Conservation (phyloP, 2,329 filamentous ascomycete species). For the Calonectria leucothoes region DNA sequence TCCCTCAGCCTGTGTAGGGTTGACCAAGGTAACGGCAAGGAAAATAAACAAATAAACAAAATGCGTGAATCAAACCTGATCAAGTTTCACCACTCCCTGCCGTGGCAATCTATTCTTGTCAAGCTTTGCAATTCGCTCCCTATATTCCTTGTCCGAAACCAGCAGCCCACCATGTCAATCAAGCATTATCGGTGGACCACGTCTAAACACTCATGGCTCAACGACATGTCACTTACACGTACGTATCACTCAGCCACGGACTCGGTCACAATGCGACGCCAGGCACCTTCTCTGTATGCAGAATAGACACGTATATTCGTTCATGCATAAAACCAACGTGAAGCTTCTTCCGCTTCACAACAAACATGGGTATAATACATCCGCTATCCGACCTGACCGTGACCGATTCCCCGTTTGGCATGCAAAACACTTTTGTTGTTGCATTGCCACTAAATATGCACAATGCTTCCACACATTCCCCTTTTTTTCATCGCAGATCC, state of each 20-base stretch:
- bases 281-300: constrained; percentile 7
- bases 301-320: constrained; percentile 41
- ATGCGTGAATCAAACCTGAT: background rate
- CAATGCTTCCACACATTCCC: constrained; percentile 20
- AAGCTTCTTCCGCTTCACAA: constrained; percentile 34
- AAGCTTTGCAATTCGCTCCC: background rate
- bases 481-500: constrained; percentile 28
- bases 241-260: constrained; percentile 7
- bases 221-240: constrained; percentile 17
- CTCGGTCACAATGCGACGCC: constrained; percentile 11
- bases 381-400: constrained; percentile 39
- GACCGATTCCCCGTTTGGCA: constrained; percentile 34
- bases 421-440: constrained; percentile 22
- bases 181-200: background rate
- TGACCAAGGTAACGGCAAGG: background rate
- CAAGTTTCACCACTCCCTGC: background rate
- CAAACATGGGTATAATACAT: constrained; percentile 46
- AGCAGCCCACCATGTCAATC: background rate
- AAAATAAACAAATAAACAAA: background rate
- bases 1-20: background rate
- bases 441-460: constrained; percentile 19
- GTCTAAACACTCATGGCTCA: background rate
- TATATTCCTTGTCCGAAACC: background rate
- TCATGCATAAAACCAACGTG: constrained; percentile 35
- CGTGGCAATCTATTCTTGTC: background rate